A percentile compares a stretch with the other conserved stretches of the same genome.
Conservation (phyloP, 176 grass and related monocot genomes). For the Ensete ventricosum region DNA sequence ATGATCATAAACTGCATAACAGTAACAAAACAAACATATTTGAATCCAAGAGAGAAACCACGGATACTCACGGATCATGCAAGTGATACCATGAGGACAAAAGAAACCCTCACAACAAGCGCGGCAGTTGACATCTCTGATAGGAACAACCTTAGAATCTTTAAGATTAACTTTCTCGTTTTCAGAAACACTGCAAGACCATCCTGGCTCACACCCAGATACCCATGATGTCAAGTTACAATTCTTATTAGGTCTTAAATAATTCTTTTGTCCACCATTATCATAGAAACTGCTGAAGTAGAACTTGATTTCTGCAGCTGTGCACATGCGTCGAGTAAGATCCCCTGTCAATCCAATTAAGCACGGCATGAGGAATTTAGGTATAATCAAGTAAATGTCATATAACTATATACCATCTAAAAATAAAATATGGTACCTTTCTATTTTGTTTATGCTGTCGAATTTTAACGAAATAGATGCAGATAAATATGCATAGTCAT, state of each 20-base stretch:
- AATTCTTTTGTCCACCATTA: conserved; percentile 46
- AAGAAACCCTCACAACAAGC: conserved; percentile 81
- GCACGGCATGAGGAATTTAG: conserved; percentile 1
- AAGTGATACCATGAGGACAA: conserved; percentile 81
- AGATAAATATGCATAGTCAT: background rate
- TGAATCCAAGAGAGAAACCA: background rate
- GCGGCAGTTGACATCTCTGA: conserved; percentile 33
- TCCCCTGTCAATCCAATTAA: conserved; percentile 44
- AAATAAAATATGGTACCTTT: background rate
- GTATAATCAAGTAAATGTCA: background rate
- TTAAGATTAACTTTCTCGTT: conserved; percentile 37
- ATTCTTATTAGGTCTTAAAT: conserved; percentile 76
- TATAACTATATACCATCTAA: background rate
- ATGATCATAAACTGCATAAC: background rate
- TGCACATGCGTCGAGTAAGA: conserved; percentile 55
- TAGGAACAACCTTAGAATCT: conserved; percentile 43
- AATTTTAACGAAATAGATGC: background rate
- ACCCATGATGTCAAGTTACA: conserved; percentile 86
- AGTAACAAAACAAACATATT: background rate
- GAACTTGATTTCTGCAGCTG: conserved; percentile 77
- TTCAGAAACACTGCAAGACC: conserved; percentile 40
- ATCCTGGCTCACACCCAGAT: conserved; percentile 77
- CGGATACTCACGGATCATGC: conserved; percentile 82
- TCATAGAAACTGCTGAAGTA: conserved; percentile 70
- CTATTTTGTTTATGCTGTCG: background rate